Evolutionary conservation across 805 yeast genomes (phyloP), one percentile per base, ranked within the genome.

Genomic region (Ogataea salicorniae): DNA sequence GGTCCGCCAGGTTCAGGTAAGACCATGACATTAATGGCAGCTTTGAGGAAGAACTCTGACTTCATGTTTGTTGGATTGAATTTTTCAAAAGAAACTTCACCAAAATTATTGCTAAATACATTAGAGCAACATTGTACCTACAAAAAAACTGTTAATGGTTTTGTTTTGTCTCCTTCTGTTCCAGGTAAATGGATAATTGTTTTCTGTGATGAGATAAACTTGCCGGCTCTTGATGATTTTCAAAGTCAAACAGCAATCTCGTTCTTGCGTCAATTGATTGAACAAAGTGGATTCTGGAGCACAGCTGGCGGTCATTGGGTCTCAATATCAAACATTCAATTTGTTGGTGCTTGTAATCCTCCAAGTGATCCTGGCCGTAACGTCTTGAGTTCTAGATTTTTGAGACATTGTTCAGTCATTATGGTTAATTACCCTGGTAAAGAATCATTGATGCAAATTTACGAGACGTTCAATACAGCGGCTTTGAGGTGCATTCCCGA

Each of bases 1-100:
- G 98, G 98, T 2, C 98, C 98, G 0, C 97, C 98, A 0, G 98
- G 98, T 4, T 85, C 97, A 0, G 98, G 98, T 48, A 92, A 92
- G 61, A 91, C 98, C 0, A 91, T 92, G 98, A 81, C 91, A 0
- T 66, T 92, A 17, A 74, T 87, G 54, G 79, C 83, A 41, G 82
- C 89, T 0, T 61, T 92, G 37, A 69, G 87, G 40, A 71, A 70
- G 45, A 73, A 84, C 0, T 74, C 82, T 0, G 72, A 75, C 15
- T 70, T 80, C 49, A 85, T 81, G 18, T 68, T 89, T 2, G 73
- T 81, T 3, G 79, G 88, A 5, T 63, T 92, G 55, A 92, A 89
- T 56, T 89, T 91, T 57, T 88, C 96, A 1, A 87, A 87, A 52
- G 90, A 86, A 17, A 84, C 95, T 0, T 69, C 83, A 0, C 86